Evolutionary conservation across 2,329 filamentous ascomycete species (phyloP), one percentile per base, ranked within the genome.

Genomic region (Biscogniauxia mediterranea): DNA sequence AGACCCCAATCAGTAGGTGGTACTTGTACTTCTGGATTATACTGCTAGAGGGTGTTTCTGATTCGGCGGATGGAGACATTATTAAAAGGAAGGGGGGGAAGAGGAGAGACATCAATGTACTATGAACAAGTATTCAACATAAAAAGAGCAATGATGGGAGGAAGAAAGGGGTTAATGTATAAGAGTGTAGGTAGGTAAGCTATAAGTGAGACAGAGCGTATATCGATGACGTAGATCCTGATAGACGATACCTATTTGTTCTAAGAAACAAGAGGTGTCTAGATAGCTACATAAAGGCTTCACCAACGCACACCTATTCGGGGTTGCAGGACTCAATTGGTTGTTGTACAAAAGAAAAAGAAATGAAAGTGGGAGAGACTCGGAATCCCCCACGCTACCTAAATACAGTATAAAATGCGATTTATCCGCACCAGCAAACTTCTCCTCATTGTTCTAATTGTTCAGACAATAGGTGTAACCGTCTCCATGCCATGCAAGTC

Each of bases 1-100:
- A 90, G 1, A 87, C 89, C 65, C 90, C 88, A 59, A 90, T 90
- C 13, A 91, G 87, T 67, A 92, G 87, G 59, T 91, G 89, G 64
- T 90, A 86, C 50, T 85, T 80, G 11, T 64, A 60, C 3, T 53
- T 55, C 38, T 28, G 15, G 46, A 61, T 54, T 49, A 46, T 21
- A 25, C 32, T 38, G 15, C 46, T 50, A 42, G 56, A 51, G 38
- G 32, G 26, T 20, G 50, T 46, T n/a, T 46, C 15, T 11, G 5
- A 11, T n/a, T 46, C 13, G 13, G 17, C 15, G 6, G 38, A 11
- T 5, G 15, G 28, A 9, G 28, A 32, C 28, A 32, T 32, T 32
- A 32, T 32, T 6, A 6, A 8, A 6, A 13, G 11, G 38, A n/a
- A n/a, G 5, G 38, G 17, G 38, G 3, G 3, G 6, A n/a, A 17